Conservation (phyloP, 23 red algal genomes). For the Agarophyton chilense region DNA sequence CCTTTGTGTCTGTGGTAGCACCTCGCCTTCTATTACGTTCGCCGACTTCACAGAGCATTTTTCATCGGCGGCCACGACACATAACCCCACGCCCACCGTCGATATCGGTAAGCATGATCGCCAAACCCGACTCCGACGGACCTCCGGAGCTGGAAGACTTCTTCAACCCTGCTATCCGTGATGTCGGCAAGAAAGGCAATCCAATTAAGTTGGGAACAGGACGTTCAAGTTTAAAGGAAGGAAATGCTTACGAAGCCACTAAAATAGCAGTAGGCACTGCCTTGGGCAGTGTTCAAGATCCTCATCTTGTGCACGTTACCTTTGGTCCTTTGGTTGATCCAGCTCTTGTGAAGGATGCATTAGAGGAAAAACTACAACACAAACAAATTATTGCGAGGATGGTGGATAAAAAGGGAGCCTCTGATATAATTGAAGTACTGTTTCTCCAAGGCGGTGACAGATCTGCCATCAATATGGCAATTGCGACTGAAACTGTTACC, state of each 20-base stretch:
- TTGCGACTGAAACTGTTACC: neutral
- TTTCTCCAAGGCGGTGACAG: conserved; percentile 26
- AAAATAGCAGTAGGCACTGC: neutral
- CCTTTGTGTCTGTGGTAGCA: neutral
- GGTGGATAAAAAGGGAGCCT: conserved; percentile 68
- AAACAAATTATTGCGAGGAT: conserved; percentile 36
- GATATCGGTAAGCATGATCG: conserved; percentile 38
- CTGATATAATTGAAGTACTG: conserved; percentile 59
- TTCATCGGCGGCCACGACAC: neutral
- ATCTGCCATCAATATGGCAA: conserved; percentile 2
- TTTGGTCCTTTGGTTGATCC: conserved; percentile 29
- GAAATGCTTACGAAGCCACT: conserved; percentile 20
- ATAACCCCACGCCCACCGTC: neutral
- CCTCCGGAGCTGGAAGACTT: conserved; percentile 68
- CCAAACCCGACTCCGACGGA: conserved; percentile 59
- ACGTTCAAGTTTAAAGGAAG: conserved; percentile 13
- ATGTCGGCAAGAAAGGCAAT: conserved; percentile 9
- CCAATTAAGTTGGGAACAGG: conserved; percentile 30
- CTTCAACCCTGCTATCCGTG: conserved; percentile 16
- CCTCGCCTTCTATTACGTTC: neutral
- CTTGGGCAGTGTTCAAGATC: neutral
- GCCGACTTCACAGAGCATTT: neutral
- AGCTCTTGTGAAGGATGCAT: neutral
- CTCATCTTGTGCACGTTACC: conserved; percentile 38
- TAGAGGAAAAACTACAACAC: neutral